Conservation (phyloP, 345 rosid species). For the Syzygium oleosum region DNA sequence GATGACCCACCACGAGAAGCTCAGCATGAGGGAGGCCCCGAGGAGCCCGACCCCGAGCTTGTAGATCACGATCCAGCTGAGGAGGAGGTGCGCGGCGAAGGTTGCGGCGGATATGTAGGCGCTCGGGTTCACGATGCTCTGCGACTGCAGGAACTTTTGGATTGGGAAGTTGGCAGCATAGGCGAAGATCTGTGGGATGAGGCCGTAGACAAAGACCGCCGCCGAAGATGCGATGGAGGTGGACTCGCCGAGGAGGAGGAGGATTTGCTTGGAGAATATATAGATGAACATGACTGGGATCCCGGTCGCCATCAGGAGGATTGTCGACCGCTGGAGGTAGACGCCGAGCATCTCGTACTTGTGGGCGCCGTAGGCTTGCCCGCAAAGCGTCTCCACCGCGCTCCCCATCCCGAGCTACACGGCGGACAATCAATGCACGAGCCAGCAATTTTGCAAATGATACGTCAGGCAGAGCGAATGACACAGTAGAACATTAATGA, state of each 20-base stretch:
- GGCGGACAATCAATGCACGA: background rate
- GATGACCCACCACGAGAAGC: constrained; percentile 57
- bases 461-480: background rate
- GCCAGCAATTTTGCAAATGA: background rate
- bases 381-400: constrained; percentile 74
- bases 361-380: constrained; percentile 75
- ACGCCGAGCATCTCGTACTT: constrained; percentile 57
- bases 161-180: constrained; percentile 63
- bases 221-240: constrained; percentile 49
- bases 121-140: constrained; percentile 55
- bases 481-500: background rate
- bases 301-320: constrained; percentile 39
- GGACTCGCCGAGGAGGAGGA: constrained; percentile 49
- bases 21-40: constrained; percentile 35
- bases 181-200: constrained; percentile 63
- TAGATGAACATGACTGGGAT: constrained; percentile 43
- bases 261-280: constrained; percentile 37
- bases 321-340: constrained; percentile 60
- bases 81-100: constrained; percentile 28
- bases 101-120: constrained; percentile 52
- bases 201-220: constrained; percentile 44
- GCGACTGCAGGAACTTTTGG: constrained; percentile 57
- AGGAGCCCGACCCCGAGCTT: constrained; percentile 34
- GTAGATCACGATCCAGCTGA: constrained; percentile 45
- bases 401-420: constrained; percentile 75